phyloP scores from a whole-genome alignment of 2,329 filamentous ascomycete species.

The Trichoderma lentiforme region DNA sequence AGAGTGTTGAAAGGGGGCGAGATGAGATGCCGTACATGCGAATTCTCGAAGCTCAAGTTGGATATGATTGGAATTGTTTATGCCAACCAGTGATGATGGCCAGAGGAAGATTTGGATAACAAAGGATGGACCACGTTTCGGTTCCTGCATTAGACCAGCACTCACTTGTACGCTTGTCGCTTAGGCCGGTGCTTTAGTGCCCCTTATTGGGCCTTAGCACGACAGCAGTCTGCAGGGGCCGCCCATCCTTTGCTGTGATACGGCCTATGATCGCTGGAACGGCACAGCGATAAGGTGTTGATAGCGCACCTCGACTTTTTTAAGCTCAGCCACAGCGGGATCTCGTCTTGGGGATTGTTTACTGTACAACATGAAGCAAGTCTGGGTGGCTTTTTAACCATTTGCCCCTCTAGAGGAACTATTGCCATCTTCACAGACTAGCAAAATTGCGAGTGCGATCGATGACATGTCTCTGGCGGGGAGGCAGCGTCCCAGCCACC shows the following conservation, averaged over 20 bases:
- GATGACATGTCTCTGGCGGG: background rate
- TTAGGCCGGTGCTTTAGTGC: constrained; percentile 1
- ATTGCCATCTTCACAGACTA: background rate
- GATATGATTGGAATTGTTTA: background rate
- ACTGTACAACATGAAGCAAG: background rate
- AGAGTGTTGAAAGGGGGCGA: background rate
- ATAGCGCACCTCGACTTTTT: background rate
- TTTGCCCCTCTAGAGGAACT: background rate
- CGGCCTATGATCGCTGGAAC: background rate
- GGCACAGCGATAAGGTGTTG: background rate
- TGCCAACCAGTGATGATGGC: background rate
- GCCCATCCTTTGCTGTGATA: background rate
- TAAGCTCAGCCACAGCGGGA: background rate
- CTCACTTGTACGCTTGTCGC: background rate
- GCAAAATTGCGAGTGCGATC: background rate
- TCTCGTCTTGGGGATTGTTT: background rate
- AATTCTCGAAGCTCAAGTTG: background rate
- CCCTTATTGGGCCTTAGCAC: background rate
- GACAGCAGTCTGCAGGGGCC: constrained; percentile 7
- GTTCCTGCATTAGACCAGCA: constrained; percentile 9
- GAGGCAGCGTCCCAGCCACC: background rate
- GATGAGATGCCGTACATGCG: background rate
- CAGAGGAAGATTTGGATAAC: background rate
- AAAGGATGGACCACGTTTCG: constrained; percentile 10
- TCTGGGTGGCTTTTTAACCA: background rate